Percentiles rank a stretch among this genome's conserved stretches.
Evolutionary conservation across 1,139 yeast genomes (phyloP).

Genomic region (Saccharomycopsis phalli): DNA sequence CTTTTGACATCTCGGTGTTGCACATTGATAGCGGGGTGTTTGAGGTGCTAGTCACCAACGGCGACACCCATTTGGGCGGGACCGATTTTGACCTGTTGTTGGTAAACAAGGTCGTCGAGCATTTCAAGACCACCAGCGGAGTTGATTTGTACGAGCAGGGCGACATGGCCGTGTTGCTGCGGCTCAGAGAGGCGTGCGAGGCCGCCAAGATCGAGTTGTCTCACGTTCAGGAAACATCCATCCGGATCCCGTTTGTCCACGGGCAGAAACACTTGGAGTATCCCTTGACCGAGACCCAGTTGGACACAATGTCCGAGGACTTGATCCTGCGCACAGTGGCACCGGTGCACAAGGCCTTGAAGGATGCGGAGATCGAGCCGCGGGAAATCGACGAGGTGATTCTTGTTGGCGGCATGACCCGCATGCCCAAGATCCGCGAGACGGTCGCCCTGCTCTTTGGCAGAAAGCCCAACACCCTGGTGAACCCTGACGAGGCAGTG

Average conservation of each 20-base stretch:
- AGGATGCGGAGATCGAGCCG: conserved; percentile 58
- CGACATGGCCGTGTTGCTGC: conserved; percentile 46
- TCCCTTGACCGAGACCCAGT: conserved; percentile 49
- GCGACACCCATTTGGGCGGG: conserved; percentile 79
- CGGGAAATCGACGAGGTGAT: conserved; percentile 63
- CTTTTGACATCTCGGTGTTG: conserved; percentile 70
- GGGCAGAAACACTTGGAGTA: conserved; percentile 43
- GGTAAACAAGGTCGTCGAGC: conserved; percentile 42
- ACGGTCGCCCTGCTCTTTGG: conserved; percentile 42
- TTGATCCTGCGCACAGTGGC: conserved; percentile 53
- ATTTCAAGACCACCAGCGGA: conserved; percentile 38
- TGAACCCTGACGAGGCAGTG: conserved; percentile 80
- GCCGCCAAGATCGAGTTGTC: conserved; percentile 62
- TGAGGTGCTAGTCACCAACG: conserved; percentile 76
- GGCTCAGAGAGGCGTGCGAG: conserved; percentile 68
- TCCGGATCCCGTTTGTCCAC: conserved; percentile 56
- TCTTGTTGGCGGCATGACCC: conserved; percentile 77
- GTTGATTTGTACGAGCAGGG: conserved; percentile 31
- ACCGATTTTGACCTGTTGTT: conserved; percentile 68
- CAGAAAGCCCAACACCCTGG: conserved; percentile 52
- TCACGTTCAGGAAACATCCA: conserved; percentile 45
- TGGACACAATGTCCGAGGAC: conserved; percentile 54
- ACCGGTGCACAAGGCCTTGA: conserved; percentile 58
- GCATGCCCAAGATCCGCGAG: conserved; percentile 67
- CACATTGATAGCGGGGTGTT: conserved; percentile 78